A percentile compares a stretch with the other conserved stretches of the same genome.
phyloP scores from a whole-genome alignment of 139 green algal species.

The Marvania coccoides region DNA sequence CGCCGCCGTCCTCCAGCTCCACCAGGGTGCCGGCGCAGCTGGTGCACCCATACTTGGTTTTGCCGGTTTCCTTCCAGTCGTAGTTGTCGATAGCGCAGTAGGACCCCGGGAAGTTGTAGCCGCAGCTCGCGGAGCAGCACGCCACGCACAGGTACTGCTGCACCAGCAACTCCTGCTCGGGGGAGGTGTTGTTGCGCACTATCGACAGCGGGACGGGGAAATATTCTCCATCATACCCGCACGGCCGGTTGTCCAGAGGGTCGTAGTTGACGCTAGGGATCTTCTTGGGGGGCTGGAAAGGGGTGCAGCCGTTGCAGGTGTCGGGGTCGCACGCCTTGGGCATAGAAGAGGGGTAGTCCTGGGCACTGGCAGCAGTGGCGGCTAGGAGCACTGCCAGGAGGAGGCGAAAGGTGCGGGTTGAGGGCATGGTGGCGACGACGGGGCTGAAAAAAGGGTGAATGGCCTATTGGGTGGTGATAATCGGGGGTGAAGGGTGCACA shows the following conservation, averaged over 20 bases:
- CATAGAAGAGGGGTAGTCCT: neutral
- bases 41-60: constrained; percentile 1
- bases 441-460: no score
- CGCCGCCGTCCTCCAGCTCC: neutral
- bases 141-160: neutral
- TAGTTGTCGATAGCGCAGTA: neutral
- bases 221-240: neutral
- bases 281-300: neutral
- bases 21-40: neutral
- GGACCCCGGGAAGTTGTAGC: neutral
- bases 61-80: neutral
- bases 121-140: neutral
- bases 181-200: neutral
- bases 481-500: no score
- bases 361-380: neutral
- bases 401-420: no score
- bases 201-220: neutral
- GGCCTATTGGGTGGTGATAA: no score
- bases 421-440: no score
- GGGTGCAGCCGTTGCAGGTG: neutral
- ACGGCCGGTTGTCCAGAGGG: neutral
- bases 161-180: neutral
- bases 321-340: neutral
- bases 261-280: no score
- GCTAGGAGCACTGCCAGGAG: neutral